Conservation (phyloP, 106 monocot genomes). For the Dactylorhiza incarnata region DNA sequence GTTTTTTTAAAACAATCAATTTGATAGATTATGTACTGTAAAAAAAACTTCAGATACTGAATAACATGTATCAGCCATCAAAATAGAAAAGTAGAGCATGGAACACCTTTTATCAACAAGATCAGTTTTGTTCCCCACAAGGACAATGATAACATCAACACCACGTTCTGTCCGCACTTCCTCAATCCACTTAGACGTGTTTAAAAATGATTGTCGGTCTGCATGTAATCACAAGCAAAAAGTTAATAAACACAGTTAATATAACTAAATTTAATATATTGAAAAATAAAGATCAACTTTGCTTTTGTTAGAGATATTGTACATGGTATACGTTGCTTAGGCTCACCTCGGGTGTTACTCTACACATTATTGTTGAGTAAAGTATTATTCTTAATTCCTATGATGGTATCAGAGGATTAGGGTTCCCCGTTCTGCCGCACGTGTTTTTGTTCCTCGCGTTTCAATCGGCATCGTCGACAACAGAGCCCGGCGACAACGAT, state of each 20-base stretch:
- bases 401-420: too few relatives aligned
- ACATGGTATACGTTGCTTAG: too few relatives aligned
- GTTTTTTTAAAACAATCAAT: not conserved
- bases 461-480: too few relatives aligned
- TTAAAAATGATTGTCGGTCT: conserved; percentile 28
- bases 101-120: conserved; percentile 26
- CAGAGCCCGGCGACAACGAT: too few relatives aligned
- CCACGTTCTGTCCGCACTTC: conserved; percentile 28
- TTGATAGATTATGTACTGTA: not conserved
- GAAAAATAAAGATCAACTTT: not conserved
- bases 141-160: conserved; percentile 29
- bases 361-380: too few relatives aligned
- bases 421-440: too few relatives aligned
- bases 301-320: not conserved
- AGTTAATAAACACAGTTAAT: not conserved
- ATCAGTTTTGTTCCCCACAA: conserved; percentile 29
- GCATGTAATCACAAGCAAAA: not conserved
- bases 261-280: not conserved
- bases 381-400: too few relatives aligned
- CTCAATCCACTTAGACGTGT: conserved; percentile 31
- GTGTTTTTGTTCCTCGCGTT: too few relatives aligned
- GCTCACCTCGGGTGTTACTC: too few relatives aligned
- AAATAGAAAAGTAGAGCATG: not conserved
- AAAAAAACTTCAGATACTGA: not conserved
- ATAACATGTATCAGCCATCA: not conserved